Percentiles rank a stretch among this genome's conserved stretches.
phyloP scores from a whole-genome alignment of 768 basidiomycete species.

The Naematelia aurantialba region DNA sequence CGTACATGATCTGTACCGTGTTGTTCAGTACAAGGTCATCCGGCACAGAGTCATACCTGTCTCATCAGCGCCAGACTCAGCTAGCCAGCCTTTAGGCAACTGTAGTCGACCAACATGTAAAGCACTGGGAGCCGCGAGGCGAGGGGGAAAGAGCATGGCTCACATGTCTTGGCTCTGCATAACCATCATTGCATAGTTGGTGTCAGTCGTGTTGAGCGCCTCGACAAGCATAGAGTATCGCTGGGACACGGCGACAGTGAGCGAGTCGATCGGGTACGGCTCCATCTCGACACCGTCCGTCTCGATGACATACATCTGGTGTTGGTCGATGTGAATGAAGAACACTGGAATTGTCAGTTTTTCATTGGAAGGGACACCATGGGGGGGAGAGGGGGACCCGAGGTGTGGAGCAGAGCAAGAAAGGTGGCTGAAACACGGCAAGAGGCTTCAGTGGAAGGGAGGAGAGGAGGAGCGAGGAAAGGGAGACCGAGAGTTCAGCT shows the following conservation, averaged over 20 bases:
- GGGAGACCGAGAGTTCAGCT: conserved; percentile 10
- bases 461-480: background rate
- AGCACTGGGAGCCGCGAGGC: too few relatives aligned
- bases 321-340: conserved; percentile 50
- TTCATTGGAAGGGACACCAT: background rate
- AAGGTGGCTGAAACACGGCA: background rate
- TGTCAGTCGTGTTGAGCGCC: conserved; percentile 75
- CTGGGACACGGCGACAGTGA: conserved; percentile 79
- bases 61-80: conserved; percentile 42
- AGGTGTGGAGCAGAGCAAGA: background rate
- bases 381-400: background rate
- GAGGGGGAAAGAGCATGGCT: conserved; percentile 11
- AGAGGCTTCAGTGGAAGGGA: background rate
- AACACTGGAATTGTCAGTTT: conserved; percentile 41
- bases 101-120: too few relatives aligned
- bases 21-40: conserved; percentile 69
- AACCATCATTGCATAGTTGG: conserved; percentile 71
- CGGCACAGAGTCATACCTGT: conserved; percentile 84
- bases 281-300: conserved; percentile 60
- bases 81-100: too few relatives aligned
- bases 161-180: conserved; percentile 70
- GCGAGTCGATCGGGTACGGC: conserved; percentile 65
- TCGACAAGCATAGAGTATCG: conserved; percentile 89
- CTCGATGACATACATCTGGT: conserved; percentile 53
- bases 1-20: conserved; percentile 80